These are phyloP conservation scores for Astrocystis sublimbata DNA, from an alignment of 495 filamentous ascomycete genomes.

Conservation along the genomic window DNA sequence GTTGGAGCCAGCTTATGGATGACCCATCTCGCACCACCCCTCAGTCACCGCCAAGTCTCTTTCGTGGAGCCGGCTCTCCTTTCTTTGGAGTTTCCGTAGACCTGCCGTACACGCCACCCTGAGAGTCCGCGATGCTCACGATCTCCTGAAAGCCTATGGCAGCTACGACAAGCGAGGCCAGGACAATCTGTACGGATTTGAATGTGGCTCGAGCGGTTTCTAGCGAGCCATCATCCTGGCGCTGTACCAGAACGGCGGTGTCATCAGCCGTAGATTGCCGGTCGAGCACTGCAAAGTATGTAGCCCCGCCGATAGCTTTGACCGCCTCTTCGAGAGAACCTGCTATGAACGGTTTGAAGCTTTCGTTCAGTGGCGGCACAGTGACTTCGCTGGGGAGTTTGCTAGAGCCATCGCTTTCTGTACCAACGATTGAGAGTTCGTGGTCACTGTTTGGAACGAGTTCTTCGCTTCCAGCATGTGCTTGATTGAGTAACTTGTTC, in stretches of 20 bases:
- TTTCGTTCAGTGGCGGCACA: neutral
- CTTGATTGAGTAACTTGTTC: constrained; percentile 14
- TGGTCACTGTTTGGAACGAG: constrained; percentile 6
- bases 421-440: constrained; percentile 12
- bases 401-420: neutral
- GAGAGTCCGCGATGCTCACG: constrained; percentile 1
- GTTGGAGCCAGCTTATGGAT: neutral
- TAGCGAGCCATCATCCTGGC: neutral
- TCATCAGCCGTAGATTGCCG: constrained; percentile 11
- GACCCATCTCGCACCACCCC: neutral
- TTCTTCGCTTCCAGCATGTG: constrained; percentile 8
- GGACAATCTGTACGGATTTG: constrained; percentile 1
- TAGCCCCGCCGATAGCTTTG: neutral
- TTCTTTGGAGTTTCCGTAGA: neutral
- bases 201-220: constrained; percentile 12
- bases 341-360: neutral
- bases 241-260: constrained; percentile 2
- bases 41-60: constrained; percentile 9
- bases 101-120: constrained; percentile 13
- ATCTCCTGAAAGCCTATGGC: constrained; percentile 14
- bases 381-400: neutral
- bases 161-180: neutral
- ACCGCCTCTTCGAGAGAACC: neutral
- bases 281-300: constrained; percentile 15
- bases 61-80: constrained; percentile 8